Evolutionary conservation across 371 early-diverging fungal genomes (phyloP).

Genomic region (Mucor indicus): DNA sequence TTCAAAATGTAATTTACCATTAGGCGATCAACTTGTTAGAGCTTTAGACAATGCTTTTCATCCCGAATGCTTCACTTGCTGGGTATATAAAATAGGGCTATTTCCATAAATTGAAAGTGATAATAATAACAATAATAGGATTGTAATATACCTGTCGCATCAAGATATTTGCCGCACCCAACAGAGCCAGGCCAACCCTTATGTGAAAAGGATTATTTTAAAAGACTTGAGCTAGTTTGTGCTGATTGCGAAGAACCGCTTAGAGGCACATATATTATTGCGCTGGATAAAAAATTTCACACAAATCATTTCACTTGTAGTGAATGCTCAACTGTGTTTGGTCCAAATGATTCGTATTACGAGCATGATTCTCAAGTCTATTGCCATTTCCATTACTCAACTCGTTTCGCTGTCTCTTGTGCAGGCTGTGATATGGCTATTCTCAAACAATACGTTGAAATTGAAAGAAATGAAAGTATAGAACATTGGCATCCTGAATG

Average conservation of each 20-base stretch:
- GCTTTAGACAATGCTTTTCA: constrained; percentile 92
- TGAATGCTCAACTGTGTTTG: constrained; percentile 88
- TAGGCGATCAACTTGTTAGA: constrained; percentile 90
- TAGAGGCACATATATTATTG: constrained; percentile 90
- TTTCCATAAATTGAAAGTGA: background rate
- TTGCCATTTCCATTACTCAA: constrained; percentile 93
- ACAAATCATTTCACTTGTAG: constrained; percentile 95
- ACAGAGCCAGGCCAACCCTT: constrained; percentile 60
- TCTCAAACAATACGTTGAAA: constrained; percentile 90
- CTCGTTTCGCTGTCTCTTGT: constrained; percentile 84
- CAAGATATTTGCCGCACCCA: constrained; percentile 79
- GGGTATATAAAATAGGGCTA: too few species aligned
- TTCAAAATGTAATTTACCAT: constrained; percentile 80
- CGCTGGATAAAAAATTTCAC: constrained; percentile 89
- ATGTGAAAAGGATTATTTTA: constrained; percentile 90
- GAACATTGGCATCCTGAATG: constrained; percentile 97
- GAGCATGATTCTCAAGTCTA: constrained; percentile 89
- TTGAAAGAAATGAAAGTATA: constrained; percentile 69
- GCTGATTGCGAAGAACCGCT: constrained; percentile 86
- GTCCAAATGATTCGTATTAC: constrained; percentile 93
- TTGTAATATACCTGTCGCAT: constrained; percentile 76
- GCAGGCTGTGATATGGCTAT: constrained; percentile 92
- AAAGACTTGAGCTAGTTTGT: constrained; percentile 81
- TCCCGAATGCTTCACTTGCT: constrained; percentile 96
- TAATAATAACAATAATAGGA: constrained; percentile 49